These are phyloP conservation scores for Licmophora abbreviata DNA, from an alignment of 108 stramenopile species.

Conservation along the genomic window DNA sequence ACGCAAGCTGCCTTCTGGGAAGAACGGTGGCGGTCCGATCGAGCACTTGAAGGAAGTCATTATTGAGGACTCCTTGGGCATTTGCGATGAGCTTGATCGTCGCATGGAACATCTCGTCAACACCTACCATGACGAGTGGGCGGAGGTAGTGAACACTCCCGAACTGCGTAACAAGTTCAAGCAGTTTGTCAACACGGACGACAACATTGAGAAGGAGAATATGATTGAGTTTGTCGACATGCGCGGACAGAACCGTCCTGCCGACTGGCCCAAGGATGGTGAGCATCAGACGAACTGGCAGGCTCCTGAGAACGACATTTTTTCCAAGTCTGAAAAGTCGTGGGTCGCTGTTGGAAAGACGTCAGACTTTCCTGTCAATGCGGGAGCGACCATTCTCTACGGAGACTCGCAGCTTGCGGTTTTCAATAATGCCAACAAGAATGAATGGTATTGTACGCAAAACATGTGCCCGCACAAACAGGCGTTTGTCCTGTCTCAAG, in stretches of 20 bases:
- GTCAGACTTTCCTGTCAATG: slow-evolving; percentile 69
- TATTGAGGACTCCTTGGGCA: slow-evolving; percentile 89
- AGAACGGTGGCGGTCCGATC: slow-evolving; percentile 82
- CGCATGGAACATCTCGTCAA: slow-evolving; percentile 87
- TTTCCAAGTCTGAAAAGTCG: slow-evolving; percentile 74
- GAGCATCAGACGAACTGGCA: slow-evolving; percentile 73
- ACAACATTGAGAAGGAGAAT: slow-evolving; percentile 61
- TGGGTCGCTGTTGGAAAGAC: slow-evolving; percentile 74
- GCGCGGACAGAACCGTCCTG: slow-evolving; percentile 81
- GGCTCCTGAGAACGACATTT: slow-evolving; percentile 53
- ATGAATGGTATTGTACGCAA: slow-evolving; percentile 82
- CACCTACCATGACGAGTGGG: slow-evolving; percentile 94
- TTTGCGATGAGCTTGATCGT: slow-evolving; percentile 77
- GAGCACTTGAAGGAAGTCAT: slow-evolving; percentile 87
- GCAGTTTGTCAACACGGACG: slow-evolving; percentile 89
- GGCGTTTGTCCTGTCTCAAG: slow-evolving; percentile 89
- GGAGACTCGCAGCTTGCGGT: slow-evolving; percentile 87
- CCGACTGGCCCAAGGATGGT: slow-evolving; percentile 86
- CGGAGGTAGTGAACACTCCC: slow-evolving; percentile 82
- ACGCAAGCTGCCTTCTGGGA: slow-evolving; percentile 67
- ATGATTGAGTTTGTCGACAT: slow-evolving; percentile 86
- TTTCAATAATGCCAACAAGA: slow-evolving; percentile 72
- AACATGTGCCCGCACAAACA: slow-evolving; percentile 94
- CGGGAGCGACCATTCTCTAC: slow-evolving; percentile 77
- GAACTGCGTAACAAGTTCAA: slow-evolving; percentile 65